These are phyloP conservation scores for Prunus armeniaca DNA, from an alignment of 306 rosid species.

Conservation along the genomic window DNA sequence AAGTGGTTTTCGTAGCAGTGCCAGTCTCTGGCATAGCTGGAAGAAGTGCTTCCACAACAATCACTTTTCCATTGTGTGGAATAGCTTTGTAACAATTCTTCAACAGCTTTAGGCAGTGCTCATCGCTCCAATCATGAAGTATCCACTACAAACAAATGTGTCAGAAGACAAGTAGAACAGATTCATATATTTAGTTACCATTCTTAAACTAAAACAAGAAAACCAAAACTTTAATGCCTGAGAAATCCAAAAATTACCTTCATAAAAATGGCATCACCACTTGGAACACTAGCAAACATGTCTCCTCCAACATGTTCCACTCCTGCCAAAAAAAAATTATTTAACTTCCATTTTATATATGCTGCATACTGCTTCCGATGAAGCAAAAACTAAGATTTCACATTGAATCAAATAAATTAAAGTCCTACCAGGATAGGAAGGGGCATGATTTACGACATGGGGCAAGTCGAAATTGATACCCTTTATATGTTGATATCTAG, in stretches of 20 bases:
- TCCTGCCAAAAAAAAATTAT: conserved; percentile 8
- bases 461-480: conserved; percentile 43
- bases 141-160: conserved; percentile 27
- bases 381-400: neutral
- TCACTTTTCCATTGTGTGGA: conserved; percentile 52
- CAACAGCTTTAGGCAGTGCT: conserved; percentile 32
- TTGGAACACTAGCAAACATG: conserved; percentile 58
- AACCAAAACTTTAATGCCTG: neutral
- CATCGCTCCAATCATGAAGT: conserved; percentile 41
- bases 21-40: conserved; percentile 26
- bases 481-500: conserved; percentile 46
- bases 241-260: conserved; percentile 34
- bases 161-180: neutral
- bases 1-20: neutral
- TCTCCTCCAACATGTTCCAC: conserved; percentile 56
- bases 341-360: no score
- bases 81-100: conserved; percentile 47
- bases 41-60: conserved; percentile 41
- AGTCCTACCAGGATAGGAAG: conserved; percentile 39
- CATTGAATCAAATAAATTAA: neutral
- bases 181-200: neutral
- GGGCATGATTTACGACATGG: conserved; percentile 47
- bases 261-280: conserved; percentile 57
- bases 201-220: neutral
- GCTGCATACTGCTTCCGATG: no score